phyloP scores from a whole-genome alignment of 129 eudicot species.

The Smallanthus sonchifolius region DNA sequence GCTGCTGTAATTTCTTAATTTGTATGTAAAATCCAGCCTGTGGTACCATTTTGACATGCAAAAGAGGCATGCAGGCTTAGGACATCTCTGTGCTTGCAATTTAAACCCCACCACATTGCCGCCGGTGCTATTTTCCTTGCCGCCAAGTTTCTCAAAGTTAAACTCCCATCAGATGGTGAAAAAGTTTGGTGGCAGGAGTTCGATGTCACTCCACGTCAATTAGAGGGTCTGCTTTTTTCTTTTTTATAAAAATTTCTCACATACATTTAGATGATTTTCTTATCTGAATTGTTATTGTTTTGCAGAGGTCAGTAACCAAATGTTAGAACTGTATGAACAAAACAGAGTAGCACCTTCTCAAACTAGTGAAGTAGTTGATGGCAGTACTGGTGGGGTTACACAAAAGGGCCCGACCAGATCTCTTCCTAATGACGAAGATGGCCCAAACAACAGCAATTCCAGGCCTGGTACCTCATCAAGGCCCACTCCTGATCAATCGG shows the following conservation, averaged over 20 bases:
- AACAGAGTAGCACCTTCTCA: slow-evolving; percentile 73
- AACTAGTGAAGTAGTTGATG: slow-evolving; percentile 84
- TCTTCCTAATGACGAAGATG: slow-evolving; percentile 45
- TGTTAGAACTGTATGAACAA: slow-evolving; percentile 91
- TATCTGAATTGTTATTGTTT: slow-evolving; percentile 19
- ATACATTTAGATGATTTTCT: slow-evolving; percentile 31
- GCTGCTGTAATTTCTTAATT: slow-evolving; percentile 27
- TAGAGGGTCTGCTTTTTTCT: slow-evolving; percentile 52
- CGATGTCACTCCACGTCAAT: slow-evolving; percentile 95
- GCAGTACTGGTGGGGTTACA: slow-evolving; percentile 52
- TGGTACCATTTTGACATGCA: slow-evolving; percentile 62
- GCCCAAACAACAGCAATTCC: slow-evolving; percentile 38
- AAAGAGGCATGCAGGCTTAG: slow-evolving; percentile 98
- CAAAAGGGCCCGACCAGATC: slow-evolving; percentile 44
- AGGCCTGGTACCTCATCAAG: slow-evolving; percentile 42
- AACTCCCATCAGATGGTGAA: slow-evolving; percentile 94
- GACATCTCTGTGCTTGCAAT: slow-evolving; percentile 97
- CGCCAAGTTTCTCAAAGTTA: slow-evolving; percentile 95
- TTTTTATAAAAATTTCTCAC: slow-evolving; percentile 23
- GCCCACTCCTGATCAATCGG: slow-evolving; percentile 38
- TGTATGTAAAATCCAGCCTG: slow-evolving; percentile 37
- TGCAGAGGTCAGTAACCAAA: slow-evolving; percentile 97
- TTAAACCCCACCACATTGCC: slow-evolving; percentile 96
- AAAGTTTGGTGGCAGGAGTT: slow-evolving; percentile 99
- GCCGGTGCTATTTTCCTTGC: slow-evolving; percentile 99